phyloP scores from a whole-genome alignment of 192 early-diverging fungal species.

The Linnemannia schmuckeri region DNA sequence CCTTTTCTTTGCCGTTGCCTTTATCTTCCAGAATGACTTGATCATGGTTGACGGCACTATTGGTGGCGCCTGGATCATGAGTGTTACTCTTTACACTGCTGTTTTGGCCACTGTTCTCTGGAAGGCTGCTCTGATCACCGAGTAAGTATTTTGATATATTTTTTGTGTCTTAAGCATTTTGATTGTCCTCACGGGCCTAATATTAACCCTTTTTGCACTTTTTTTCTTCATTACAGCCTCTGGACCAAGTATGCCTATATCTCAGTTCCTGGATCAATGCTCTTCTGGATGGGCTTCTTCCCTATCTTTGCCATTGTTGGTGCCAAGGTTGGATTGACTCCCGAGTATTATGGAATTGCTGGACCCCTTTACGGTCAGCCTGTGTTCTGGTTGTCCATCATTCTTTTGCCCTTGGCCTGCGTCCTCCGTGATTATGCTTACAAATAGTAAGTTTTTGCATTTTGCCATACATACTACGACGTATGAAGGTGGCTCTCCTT shows the following conservation, averaged over 20 bases:
- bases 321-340: slow-evolving; percentile 73
- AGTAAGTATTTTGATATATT: slow-evolving; percentile 59
- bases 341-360: slow-evolving; percentile 83
- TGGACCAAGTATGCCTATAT: slow-evolving; percentile 97
- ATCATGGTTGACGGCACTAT: slow-evolving; percentile 77
- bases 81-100: slow-evolving; percentile 89
- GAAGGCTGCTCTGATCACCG: slow-evolving; percentile 92
- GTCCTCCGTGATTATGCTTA: slow-evolving; percentile 92
- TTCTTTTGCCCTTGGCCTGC: slow-evolving; percentile 87
- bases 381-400: slow-evolving; percentile 89
- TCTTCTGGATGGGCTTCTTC: slow-evolving; percentile 90
- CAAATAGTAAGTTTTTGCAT: slow-evolving; percentile 88
- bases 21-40: slow-evolving; percentile 76
- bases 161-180: not conserved
- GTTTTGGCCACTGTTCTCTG: slow-evolving; percentile 90
- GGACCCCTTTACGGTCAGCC: slow-evolving; percentile 73
- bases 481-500: not conserved
- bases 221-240: slow-evolving; percentile 61
- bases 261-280: slow-evolving; percentile 91
- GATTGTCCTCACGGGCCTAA: not conserved
- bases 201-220: not conserved
- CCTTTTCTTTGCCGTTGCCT: slow-evolving; percentile 43
- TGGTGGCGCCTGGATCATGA: slow-evolving; percentile 93
- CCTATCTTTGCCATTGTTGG: slow-evolving; percentile 86
- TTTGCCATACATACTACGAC: no score